Evolutionary conservation across 2,329 filamentous ascomycete species (phyloP).

Genomic region (Sclerotinia borealis): DNA sequence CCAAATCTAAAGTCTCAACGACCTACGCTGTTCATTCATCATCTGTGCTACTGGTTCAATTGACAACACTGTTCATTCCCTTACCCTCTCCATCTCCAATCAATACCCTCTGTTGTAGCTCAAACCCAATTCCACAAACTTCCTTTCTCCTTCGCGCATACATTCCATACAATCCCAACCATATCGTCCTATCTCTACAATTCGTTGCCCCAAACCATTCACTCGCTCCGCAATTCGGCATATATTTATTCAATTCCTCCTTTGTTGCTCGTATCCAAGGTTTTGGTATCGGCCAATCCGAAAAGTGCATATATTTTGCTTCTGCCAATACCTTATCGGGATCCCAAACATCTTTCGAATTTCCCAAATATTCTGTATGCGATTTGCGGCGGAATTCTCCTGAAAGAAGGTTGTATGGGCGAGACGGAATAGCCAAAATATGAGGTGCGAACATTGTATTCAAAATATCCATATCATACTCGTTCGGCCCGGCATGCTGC

Average conservation of each 20-base stretch:
- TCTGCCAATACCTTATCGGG: constrained; percentile 43
- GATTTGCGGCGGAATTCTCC: constrained; percentile 49
- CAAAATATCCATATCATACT: constrained; percentile 32
- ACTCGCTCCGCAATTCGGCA: constrained; percentile 26
- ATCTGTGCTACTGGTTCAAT: neutral
- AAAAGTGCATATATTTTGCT: constrained; percentile 54
- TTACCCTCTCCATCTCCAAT: neutral
- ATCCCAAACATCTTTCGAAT: constrained; percentile 45
- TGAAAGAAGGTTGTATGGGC: constrained; percentile 48
- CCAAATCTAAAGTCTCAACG: neutral
- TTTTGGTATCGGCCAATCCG: constrained; percentile 55
- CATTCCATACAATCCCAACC: constrained; percentile 26
- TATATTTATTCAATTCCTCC: constrained; percentile 28
- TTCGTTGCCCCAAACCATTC: constrained; percentile 29
- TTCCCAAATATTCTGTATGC: constrained; percentile 46
- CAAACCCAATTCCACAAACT: constrained; percentile 28
- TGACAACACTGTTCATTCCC: neutral
- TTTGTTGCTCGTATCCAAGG: constrained; percentile 40
- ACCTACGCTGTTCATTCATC: neutral
- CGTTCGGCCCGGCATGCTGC: constrained; percentile 15
- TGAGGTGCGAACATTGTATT: constrained; percentile 46
- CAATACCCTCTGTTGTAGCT: constrained; percentile 15
- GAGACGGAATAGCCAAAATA: constrained; percentile 50
- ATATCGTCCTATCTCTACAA: constrained; percentile 26
- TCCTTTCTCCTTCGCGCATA: constrained; percentile 24